Evolutionary conservation across 2,329 filamentous ascomycete species (phyloP).

Genomic region (Epicoccum nigrum): DNA sequence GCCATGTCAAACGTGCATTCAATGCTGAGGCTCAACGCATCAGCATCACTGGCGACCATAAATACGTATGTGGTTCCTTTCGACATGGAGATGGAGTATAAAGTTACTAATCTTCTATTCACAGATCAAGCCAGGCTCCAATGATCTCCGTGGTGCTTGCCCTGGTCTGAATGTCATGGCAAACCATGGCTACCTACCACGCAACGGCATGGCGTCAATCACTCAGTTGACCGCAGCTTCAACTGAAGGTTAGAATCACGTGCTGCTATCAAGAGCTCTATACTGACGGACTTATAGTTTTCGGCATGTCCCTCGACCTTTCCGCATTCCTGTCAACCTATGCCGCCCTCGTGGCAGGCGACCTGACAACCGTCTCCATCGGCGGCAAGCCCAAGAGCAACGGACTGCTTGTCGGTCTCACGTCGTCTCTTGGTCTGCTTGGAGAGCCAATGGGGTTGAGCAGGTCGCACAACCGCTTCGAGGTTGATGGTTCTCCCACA

Average conservation of each 20-base stretch:
- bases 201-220: conserved; percentile 21
- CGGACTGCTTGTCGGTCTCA: conserved; percentile 19
- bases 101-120: neutral
- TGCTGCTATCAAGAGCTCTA: neutral
- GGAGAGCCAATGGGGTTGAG: conserved; percentile 33
- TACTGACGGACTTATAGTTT: conserved; percentile 25
- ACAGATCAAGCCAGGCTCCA: conserved; percentile 12
- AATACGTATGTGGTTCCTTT: conserved; percentile 10
- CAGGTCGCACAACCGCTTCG: conserved; percentile 44
- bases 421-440: conserved; percentile 23
- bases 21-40: conserved; percentile 24
- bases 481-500: conserved; percentile 41
- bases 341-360: conserved; percentile 42
- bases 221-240: conserved; percentile 7
- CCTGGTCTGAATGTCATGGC: conserved; percentile 37
- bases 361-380: conserved; percentile 57
- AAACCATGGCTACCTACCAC: conserved; percentile 39
- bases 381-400: conserved; percentile 49
- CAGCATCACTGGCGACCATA: conserved; percentile 18
- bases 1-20: conserved; percentile 20
- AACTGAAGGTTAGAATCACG: conserved; percentile 5
- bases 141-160: conserved; percentile 22
- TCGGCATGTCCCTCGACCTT: conserved; percentile 45
- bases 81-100: neutral
- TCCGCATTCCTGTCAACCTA: conserved; percentile 41